Conservation (phyloP, 805 yeast species). For the Wickerhamiella parazyma region DNA sequence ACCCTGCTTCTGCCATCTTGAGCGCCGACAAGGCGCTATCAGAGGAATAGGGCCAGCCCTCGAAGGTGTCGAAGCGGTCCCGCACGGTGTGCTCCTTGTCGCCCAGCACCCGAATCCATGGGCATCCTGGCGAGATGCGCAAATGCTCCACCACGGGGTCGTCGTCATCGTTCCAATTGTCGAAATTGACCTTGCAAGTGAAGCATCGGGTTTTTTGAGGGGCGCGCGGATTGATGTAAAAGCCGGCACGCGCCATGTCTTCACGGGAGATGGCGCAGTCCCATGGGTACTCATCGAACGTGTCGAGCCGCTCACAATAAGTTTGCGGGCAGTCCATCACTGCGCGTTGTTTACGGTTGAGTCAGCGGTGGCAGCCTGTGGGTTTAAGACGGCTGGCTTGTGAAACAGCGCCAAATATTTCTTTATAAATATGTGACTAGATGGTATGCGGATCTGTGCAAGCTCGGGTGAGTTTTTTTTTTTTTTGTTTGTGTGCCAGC, state of each 20-base stretch:
- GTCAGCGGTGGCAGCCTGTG: too few species aligned
- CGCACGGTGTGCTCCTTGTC: not conserved
- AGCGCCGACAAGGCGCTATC: not conserved
- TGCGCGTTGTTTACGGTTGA: too few species aligned
- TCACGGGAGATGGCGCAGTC: not conserved
- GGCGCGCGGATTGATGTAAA: not conserved
- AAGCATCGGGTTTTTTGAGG: constrained; percentile 5
- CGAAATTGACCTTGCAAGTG: constrained; percentile 4
- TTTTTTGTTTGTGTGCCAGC: too few species aligned
- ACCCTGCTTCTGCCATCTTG: constrained; percentile 8
- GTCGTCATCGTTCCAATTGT: constrained; percentile 3
- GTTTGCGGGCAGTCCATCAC: not conserved
- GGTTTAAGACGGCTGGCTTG: too few species aligned
- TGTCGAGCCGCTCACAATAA: constrained; percentile 1
- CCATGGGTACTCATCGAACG: constrained; percentile 1
- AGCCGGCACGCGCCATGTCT: constrained; percentile 8
- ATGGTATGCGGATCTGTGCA: too few species aligned
- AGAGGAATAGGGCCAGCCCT: constrained; percentile 4
- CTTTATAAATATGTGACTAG: too few species aligned
- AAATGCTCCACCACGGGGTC: constrained; percentile 6
- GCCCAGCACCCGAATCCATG: constrained; percentile 5
- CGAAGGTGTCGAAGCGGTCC: constrained; percentile 6
- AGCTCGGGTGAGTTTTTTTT: too few species aligned
- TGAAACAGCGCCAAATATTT: too few species aligned
- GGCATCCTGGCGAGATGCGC: constrained; percentile 1